These are phyloP conservation scores for Aureobasidium leucospermi DNA, from an alignment of 2,329 filamentous ascomycete genomes.

Conservation along the genomic window DNA sequence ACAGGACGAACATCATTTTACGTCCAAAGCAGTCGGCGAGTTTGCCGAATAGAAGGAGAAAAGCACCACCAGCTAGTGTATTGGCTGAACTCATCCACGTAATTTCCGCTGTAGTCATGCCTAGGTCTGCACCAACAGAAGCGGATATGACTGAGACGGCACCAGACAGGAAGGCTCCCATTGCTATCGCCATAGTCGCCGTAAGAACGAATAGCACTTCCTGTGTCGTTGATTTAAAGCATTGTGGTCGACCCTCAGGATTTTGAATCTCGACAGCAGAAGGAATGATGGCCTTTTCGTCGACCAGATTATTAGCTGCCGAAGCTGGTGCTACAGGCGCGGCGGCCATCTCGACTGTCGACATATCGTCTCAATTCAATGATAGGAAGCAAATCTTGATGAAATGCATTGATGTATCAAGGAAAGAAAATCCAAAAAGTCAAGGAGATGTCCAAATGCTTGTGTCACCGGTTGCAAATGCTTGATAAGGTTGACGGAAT, in stretches of 20 bases:
- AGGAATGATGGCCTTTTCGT: not conserved
- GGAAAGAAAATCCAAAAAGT: not conserved
- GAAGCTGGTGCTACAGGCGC: not conserved
- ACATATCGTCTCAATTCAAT: not conserved
- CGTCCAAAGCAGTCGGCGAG: slow-evolving; percentile 61
- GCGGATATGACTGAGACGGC: slow-evolving; percentile 55
- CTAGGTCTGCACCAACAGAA: slow-evolving; percentile 51
- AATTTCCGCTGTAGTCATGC: slow-evolving; percentile 58
- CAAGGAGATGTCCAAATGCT: not conserved
- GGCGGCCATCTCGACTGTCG: slow-evolving; percentile 1
- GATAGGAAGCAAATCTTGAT: not conserved
- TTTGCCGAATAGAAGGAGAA: slow-evolving; percentile 60
- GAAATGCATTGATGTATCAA: not conserved
- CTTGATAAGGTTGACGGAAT: slow-evolving; percentile 9
- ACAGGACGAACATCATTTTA: slow-evolving; percentile 52
- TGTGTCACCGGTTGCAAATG: not conserved
- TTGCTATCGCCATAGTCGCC: slow-evolving; percentile 60
- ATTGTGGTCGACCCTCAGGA: slow-evolving; percentile 40
- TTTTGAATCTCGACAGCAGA: not conserved
- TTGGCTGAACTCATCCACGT: slow-evolving; percentile 61
- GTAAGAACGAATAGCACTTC: slow-evolving; percentile 60
- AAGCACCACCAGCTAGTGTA: slow-evolving; percentile 54
- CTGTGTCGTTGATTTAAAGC: slow-evolving; percentile 55
- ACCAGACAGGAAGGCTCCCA: slow-evolving; percentile 53
- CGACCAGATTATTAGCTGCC: not conserved